Conservation (phyloP, 2,329 filamentous ascomycete genomes). For the Fusarium multiceps region DNA sequence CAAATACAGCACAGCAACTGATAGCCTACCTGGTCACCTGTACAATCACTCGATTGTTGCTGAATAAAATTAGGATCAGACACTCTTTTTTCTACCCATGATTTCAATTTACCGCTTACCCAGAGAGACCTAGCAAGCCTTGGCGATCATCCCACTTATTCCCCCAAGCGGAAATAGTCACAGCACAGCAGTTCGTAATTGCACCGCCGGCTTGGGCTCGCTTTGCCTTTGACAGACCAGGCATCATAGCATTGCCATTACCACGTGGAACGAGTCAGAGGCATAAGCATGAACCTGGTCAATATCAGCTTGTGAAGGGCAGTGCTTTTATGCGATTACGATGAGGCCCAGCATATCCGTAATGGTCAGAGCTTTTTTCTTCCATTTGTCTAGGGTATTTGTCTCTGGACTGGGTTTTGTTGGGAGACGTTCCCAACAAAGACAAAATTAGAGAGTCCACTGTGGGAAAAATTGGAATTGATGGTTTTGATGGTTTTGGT, state of each 20-base stretch:
- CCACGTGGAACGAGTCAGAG: not conserved
- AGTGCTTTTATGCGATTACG: not conserved
- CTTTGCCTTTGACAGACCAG: slow-evolving; percentile 1
- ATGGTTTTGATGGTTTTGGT: not conserved
- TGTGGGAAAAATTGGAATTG: not conserved
- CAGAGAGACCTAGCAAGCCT: not conserved
- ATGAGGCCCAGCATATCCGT: not conserved
- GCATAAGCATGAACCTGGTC: not conserved
- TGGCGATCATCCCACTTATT: slow-evolving; percentile 30
- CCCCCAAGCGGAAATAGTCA: slow-evolving; percentile 1
- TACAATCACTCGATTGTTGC: not conserved
- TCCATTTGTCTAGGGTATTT: slow-evolving; percentile 8
- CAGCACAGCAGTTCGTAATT: slow-evolving; percentile 6
- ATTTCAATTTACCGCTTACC: slow-evolving; percentile 7
- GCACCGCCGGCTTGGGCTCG: slow-evolving; percentile 15
- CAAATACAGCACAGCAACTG: not conserved
- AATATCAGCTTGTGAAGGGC: slow-evolving; percentile 5
- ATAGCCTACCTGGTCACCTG: not conserved
- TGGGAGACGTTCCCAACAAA: slow-evolving; percentile 11
- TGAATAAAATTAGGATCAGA: not conserved
- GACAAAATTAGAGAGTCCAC: not conserved
- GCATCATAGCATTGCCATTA: not conserved
- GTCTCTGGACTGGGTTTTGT: slow-evolving; percentile 12
- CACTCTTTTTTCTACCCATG: not conserved
- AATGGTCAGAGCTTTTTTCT: not conserved